Conservation (phyloP, 1,284 basidiomycete genomes). For the Phylloboletellus chloephorus region DNA sequence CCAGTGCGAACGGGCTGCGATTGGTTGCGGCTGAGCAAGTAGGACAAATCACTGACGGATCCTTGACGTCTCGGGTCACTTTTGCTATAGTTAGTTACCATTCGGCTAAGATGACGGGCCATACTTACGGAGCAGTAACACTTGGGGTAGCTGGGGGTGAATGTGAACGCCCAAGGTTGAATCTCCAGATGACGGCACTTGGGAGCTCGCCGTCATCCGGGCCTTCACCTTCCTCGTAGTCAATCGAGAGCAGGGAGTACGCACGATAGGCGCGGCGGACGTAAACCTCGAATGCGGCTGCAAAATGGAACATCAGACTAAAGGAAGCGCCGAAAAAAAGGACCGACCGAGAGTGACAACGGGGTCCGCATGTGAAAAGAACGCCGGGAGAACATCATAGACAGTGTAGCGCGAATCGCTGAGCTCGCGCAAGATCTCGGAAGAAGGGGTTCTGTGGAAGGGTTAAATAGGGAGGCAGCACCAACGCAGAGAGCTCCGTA, state of each 20-base stretch:
- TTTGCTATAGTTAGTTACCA: slow-evolving; percentile 18
- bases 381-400: slow-evolving; percentile 93
- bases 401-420: slow-evolving; percentile 96
- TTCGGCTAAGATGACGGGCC: slow-evolving; percentile 1
- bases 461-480: background rate
- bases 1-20: slow-evolving; percentile 85
- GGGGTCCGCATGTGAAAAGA: slow-evolving; percentile 86
- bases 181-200: slow-evolving; percentile 84
- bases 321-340: background rate
- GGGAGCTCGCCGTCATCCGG: slow-evolving; percentile 76
- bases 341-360: slow-evolving; percentile 76
- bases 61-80: slow-evolving; percentile 58
- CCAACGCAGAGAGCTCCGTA: slow-evolving; percentile 24
- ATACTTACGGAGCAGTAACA: slow-evolving; percentile 55
- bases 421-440: slow-evolving; percentile 87
- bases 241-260: slow-evolving; percentile 87
- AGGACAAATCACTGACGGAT: slow-evolving; percentile 91
- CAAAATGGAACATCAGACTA: slow-evolving; percentile 7
- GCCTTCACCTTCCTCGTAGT: slow-evolving; percentile 87
- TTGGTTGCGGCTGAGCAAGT: slow-evolving; percentile 79
- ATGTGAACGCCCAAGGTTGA: slow-evolving; percentile 84
- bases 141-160: slow-evolving; percentile 83
- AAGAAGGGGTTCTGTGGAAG: slow-evolving; percentile 61
- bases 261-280: slow-evolving; percentile 94
- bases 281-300: slow-evolving; percentile 95